phyloP scores from a whole-genome alignment of 495 filamentous ascomycete genomes.

The Collariella sp. region DNA sequence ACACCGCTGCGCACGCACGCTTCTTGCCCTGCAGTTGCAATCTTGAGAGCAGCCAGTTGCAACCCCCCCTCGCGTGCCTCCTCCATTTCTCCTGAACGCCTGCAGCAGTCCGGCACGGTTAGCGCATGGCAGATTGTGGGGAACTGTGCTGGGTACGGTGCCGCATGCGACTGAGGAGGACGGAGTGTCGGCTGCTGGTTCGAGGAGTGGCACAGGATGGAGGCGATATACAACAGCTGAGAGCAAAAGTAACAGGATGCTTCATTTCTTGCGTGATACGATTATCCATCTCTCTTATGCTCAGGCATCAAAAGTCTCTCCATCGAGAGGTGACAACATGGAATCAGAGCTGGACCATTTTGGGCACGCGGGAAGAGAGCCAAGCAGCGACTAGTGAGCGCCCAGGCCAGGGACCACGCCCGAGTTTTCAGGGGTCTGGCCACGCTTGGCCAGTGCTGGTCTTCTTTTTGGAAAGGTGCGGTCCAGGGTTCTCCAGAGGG shows the following conservation, averaged over 20 bases:
- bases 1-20: background rate
- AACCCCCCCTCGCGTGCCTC: background rate
- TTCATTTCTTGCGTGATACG: too few species aligned
- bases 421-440: background rate
- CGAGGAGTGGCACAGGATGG: background rate
- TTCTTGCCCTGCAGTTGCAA: background rate
- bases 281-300: background rate
- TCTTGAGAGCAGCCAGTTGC: background rate
- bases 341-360: background rate
- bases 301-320: background rate
- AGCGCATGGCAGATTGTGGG: background rate
- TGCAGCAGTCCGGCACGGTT: slow-evolving; percentile 9
- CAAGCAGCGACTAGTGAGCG: background rate
- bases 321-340: background rate
- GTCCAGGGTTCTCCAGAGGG: background rate
- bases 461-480: background rate
- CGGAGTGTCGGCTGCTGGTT: background rate
- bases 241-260: too few species aligned
- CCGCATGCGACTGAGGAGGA: too few species aligned
- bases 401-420: background rate
- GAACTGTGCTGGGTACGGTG: background rate
- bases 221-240: too few species aligned
- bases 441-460: background rate
- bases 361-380: background rate
- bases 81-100: slow-evolving; percentile 2